Conservation (phyloP, 192 early-diverging fungal species). For the Dissophora ornata region DNA sequence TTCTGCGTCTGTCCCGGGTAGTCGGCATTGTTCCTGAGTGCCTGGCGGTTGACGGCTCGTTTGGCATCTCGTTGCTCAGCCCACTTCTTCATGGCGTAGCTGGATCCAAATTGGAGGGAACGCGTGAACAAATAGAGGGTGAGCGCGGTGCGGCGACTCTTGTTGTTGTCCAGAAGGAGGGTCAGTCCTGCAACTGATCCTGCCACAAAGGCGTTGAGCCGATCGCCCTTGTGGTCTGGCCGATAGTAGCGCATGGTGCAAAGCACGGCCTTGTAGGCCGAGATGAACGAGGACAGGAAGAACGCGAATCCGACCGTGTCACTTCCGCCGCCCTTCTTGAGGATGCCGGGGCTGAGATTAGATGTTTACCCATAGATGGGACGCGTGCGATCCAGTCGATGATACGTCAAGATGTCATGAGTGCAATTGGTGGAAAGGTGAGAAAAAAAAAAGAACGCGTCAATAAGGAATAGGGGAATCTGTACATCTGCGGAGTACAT, state of each 20-base stretch:
- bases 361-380: too few relatives aligned
- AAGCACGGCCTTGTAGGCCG: constrained; percentile 72
- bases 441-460: constrained; percentile 5
- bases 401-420: too few relatives aligned
- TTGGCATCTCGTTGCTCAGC: constrained; percentile 47
- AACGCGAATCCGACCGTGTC: constrained; percentile 76
- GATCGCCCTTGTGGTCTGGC: constrained; percentile 56
- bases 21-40: constrained; percentile 21
- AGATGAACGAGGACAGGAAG: constrained; percentile 72
- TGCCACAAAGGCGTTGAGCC: constrained; percentile 72
- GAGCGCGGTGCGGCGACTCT: constrained; percentile 68
- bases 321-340: constrained; percentile 62
- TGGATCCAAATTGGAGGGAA: constrained; percentile 68
- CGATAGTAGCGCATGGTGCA: constrained; percentile 68
- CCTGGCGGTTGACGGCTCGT: constrained; percentile 24
- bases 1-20: constrained; percentile 14
- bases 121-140: constrained; percentile 74
- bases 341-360: constrained; percentile 47
- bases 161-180: constrained; percentile 69
- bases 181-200: constrained; percentile 71
- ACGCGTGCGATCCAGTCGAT: not conserved
- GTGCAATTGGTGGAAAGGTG: not conserved
- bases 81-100: constrained; percentile 73
- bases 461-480: not conserved
- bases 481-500: too few relatives aligned